These are phyloP conservation scores for Rhodotorula babjevae DNA, from an alignment of 768 basidiomycete genomes.

Conservation along the genomic window DNA sequence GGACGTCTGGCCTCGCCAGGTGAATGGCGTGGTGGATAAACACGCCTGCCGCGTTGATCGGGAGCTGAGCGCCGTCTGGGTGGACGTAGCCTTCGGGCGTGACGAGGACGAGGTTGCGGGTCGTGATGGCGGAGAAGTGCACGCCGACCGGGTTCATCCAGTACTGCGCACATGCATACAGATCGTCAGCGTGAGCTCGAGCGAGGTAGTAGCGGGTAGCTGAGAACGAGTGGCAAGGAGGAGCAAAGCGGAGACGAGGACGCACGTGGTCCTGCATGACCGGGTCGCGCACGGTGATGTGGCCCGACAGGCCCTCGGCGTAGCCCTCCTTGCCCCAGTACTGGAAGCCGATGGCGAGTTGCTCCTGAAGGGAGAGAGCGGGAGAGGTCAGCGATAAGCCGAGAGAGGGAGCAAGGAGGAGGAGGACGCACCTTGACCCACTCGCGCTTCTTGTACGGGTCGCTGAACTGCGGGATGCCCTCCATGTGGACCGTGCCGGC, in stretches of 20 bases:
- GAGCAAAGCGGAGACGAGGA: constrained; percentile 15
- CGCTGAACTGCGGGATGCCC: constrained; percentile 30
- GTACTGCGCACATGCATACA: constrained; percentile 6
- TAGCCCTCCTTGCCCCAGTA: constrained; percentile 40
- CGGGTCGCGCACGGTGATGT: constrained; percentile 31
- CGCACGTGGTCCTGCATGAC: constrained; percentile 26
- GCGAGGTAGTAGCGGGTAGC: neutral
- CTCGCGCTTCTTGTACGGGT: constrained; percentile 32
- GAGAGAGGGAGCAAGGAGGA: no score
- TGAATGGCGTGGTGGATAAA: constrained; percentile 38
- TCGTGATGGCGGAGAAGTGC: constrained; percentile 33
- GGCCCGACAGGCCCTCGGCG: constrained; percentile 34
- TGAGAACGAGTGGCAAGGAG: no score
- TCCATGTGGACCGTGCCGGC: constrained; percentile 30
- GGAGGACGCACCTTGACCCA: constrained; percentile 35
- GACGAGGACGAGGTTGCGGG: constrained; percentile 39
- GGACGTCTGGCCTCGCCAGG: constrained; percentile 37
- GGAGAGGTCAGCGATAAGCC: neutral
- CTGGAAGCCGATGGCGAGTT: constrained; percentile 38
- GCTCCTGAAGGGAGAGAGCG: constrained; percentile 17
- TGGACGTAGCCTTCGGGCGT: constrained; percentile 27
- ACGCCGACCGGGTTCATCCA: constrained; percentile 42
- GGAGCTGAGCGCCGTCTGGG: constrained; percentile 35
- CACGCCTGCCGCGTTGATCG: constrained; percentile 40
- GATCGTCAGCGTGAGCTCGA: neutral